Conservation (phyloP, 257 asterid genomes). For the Gentiana straminea region DNA sequence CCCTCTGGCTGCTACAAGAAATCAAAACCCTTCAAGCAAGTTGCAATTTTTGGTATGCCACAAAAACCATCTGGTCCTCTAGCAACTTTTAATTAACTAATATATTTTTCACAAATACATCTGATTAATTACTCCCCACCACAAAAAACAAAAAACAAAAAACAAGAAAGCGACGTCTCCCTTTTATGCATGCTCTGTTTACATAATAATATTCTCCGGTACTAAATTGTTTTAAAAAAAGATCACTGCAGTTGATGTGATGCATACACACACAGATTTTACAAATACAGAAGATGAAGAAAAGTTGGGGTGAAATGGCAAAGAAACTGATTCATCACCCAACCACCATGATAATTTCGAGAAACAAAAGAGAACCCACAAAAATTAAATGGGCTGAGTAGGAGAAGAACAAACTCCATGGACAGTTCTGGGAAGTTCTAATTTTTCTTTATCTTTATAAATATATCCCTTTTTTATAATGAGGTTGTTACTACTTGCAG, state of each 20-base stretch:
- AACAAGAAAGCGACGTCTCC: slow-evolving; percentile 28
- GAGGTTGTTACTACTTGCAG: slow-evolving; percentile 15
- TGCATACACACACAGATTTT: background rate
- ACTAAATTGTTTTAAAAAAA: background rate
- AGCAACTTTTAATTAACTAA: background rate
- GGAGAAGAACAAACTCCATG: slow-evolving; percentile 21
- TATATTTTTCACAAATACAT: too few species aligned
- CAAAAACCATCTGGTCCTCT: slow-evolving; percentile 47
- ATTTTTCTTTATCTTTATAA: background rate
- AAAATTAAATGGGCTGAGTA: background rate
- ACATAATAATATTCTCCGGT: background rate
- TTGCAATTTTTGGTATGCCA: slow-evolving; percentile 25
- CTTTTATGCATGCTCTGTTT: background rate
- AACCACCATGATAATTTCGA: background rate
- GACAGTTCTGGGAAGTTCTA: slow-evolving; percentile 21
- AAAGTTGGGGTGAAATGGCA: background rate
- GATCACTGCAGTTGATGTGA: background rate
- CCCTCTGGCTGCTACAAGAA: slow-evolving; percentile 8
- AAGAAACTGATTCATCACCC: slow-evolving; percentile 6
- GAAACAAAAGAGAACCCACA: background rate
- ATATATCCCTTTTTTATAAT: background rate
- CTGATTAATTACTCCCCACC: background rate
- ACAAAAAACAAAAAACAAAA: background rate
- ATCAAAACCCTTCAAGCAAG: slow-evolving; percentile 6
- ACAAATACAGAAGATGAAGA: slow-evolving; percentile 10